Conservation (phyloP, 306 rosid genomes). For the Quercus variabilis region DNA sequence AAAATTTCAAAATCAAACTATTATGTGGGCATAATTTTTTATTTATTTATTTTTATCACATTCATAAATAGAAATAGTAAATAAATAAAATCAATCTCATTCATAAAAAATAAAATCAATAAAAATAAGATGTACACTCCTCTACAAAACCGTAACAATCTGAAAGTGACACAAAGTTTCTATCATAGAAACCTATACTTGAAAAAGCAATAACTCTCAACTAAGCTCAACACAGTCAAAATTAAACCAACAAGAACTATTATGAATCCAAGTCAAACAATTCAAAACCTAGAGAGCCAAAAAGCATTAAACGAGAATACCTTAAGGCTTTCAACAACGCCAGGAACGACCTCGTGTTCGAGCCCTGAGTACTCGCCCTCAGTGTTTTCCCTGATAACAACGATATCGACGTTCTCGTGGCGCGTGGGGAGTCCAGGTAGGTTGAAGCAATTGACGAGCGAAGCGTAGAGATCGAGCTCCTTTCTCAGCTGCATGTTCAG, state of each 20-base stretch:
- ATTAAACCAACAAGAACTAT: background rate
- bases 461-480: constrained; percentile 88
- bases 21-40: too few species aligned
- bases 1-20: too few species aligned
- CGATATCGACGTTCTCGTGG: constrained; percentile 79
- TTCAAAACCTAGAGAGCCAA: background rate
- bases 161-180: too few species aligned
- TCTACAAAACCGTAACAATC: too few species aligned
- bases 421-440: constrained; percentile 67
- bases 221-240: too few species aligned
- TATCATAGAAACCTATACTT: too few species aligned
- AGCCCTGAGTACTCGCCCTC: constrained; percentile 89
- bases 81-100: too few species aligned
- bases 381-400: constrained; percentile 80
- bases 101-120: too few species aligned
- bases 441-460: constrained; percentile 81
- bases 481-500: constrained; percentile 70
- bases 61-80: too few species aligned
- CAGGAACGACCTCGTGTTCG: constrained; percentile 92
- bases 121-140: too few species aligned
- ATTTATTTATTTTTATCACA: too few species aligned
- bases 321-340: constrained; percentile 93
- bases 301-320: constrained; percentile 11
- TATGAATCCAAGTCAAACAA: background rate
- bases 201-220: too few species aligned